Conservation (phyloP, 23 red algal species). For the Gracilariopsis chorda region DNA sequence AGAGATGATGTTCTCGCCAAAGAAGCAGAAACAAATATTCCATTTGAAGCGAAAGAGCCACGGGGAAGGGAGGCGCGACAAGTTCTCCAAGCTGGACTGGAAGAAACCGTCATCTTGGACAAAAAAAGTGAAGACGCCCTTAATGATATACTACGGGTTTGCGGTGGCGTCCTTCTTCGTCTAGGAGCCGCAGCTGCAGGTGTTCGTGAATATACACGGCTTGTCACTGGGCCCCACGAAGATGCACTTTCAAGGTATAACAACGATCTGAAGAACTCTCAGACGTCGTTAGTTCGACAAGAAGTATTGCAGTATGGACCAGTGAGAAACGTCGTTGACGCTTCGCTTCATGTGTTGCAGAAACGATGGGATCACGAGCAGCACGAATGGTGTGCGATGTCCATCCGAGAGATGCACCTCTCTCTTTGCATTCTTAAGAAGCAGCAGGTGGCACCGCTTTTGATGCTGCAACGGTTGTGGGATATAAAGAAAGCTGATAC, state of each 20-base stretch:
- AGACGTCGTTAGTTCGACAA: not conserved
- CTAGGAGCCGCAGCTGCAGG: not conserved
- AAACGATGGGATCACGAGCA: not conserved
- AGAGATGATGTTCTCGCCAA: not conserved
- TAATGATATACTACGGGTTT: not conserved
- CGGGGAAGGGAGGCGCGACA: not conserved
- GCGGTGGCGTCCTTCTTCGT: not conserved
- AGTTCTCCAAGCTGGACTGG: not conserved
- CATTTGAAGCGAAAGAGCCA: not conserved
- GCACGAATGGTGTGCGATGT: not conserved
- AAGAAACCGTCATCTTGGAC: not conserved
- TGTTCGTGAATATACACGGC: not conserved
- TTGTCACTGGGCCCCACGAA: not conserved
- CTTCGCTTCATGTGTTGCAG: not conserved
- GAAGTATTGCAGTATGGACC: not conserved
- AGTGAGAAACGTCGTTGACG: not conserved
- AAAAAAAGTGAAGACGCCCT: not conserved
- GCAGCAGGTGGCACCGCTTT: not conserved
- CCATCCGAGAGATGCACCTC: not conserved
- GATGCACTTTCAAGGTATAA: not conserved
- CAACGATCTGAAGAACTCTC: not conserved
- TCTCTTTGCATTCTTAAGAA: not conserved
- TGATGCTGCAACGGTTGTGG: not conserved
- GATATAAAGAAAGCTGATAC: not conserved
- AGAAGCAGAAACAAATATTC: not conserved